Percentiles rank a stretch among this genome's conserved stretches.
These are phyloP conservation scores for Citrus inodora DNA, from an alignment of 345 rosid genomes.

Conservation along the genomic window DNA sequence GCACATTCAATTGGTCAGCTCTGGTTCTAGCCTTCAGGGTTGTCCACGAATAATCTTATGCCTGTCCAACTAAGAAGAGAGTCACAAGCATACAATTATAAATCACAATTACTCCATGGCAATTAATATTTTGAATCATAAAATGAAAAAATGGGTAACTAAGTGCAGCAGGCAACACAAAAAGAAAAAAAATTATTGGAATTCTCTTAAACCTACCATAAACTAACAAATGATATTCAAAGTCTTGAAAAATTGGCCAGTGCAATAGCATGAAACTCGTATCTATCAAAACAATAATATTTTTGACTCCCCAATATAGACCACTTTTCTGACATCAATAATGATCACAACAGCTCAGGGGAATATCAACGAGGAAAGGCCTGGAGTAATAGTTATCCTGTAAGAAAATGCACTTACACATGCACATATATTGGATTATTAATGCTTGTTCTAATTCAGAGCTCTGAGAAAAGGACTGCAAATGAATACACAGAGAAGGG, in stretches of 20 bases:
- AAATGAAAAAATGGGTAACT: background rate
- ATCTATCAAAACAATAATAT: background rate
- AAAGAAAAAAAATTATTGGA: background rate
- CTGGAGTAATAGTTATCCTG: background rate
- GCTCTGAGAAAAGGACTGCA: background rate
- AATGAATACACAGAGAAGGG: too few species aligned
- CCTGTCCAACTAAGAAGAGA: background rate
- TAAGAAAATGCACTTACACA: background rate
- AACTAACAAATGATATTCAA: background rate
- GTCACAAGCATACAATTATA: background rate
- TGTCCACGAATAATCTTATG: background rate
- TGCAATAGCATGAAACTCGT: background rate
- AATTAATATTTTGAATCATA: background rate
- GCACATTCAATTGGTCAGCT: background rate
- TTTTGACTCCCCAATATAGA: background rate
- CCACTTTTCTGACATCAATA: background rate
- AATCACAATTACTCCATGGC: background rate
- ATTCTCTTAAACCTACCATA: background rate
- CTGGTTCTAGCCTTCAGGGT: background rate
- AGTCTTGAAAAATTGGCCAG: background rate
- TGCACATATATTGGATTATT: too few species aligned
- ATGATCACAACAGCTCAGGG: background rate
- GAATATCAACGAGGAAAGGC: background rate
- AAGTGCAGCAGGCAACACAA: background rate
- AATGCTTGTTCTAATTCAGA: background rate